A percentile compares a stretch with the other conserved stretches of the same genome.
Conservation (phyloP, 768 basidiomycete genomes). For the Suillus clintonianus region DNA sequence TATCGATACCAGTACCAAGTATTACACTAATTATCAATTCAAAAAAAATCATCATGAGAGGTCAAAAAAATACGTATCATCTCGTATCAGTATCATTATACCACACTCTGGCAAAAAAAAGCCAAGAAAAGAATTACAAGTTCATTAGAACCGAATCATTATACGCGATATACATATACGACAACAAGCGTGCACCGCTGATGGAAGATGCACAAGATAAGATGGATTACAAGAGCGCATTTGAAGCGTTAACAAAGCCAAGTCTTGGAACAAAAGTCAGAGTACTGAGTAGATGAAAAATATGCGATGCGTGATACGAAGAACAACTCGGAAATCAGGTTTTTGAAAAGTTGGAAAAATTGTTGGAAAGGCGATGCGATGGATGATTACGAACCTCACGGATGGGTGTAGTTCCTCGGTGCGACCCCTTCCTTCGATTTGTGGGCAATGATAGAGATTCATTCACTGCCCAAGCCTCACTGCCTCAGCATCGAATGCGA, state of each 20-base stretch:
- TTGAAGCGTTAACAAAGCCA: not conserved
- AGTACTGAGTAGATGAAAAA: not conserved
- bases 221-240: not conserved
- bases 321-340: not conserved
- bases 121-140: constrained; percentile 3
- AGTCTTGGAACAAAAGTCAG: not conserved
- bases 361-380: not conserved
- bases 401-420: not conserved
- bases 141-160: constrained; percentile 2
- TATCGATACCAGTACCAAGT: no score
- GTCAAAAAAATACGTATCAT: not conserved
- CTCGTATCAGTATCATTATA: not conserved
- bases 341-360: not conserved
- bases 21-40: not conserved
- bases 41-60: not conserved
- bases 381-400: not conserved
- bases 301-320: constrained; percentile 1
- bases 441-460: not conserved
- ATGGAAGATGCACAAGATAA: not conserved
- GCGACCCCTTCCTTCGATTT: not conserved
- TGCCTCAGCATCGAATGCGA: constrained; percentile 3
- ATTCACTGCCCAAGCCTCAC: not conserved
- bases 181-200: not conserved
- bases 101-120: not conserved
- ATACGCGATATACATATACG: constrained; percentile 3